Evolutionary conservation across 2,329 filamentous ascomycete genomes (phyloP).

Genomic region (Aspergillus bombycis): DNA sequence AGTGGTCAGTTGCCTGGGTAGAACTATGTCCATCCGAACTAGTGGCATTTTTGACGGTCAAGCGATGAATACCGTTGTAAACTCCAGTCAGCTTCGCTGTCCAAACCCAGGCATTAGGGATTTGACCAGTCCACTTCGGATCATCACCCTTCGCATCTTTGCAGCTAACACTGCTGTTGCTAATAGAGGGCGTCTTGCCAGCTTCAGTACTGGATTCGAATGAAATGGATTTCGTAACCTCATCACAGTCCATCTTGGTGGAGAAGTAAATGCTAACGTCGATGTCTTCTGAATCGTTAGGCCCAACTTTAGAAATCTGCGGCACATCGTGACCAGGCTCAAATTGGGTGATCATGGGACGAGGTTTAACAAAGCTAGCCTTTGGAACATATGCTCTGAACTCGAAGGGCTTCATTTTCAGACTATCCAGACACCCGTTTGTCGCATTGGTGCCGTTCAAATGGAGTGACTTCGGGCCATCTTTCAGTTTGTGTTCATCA

Average conservation of each 20-base stretch:
- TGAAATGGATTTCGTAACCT: constrained; percentile 53
- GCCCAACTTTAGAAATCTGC: constrained; percentile 51
- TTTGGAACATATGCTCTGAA: constrained; percentile 64
- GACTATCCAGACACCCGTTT: constrained; percentile 59
- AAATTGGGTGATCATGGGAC: constrained; percentile 63
- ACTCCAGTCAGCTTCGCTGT: constrained; percentile 58
- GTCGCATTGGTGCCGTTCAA: constrained; percentile 51
- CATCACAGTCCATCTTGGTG: constrained; percentile 63
- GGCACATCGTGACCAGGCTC: constrained; percentile 64
- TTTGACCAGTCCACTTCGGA: constrained; percentile 51
- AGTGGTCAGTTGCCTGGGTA: constrained; percentile 61
- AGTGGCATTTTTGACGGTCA: constrained; percentile 60
- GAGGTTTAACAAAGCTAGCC: constrained; percentile 53
- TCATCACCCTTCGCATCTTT: constrained; percentile 38
- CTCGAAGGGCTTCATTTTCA: constrained; percentile 59
- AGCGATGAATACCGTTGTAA: constrained; percentile 62
- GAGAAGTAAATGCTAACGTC: constrained; percentile 63
- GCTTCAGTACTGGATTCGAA: constrained; percentile 58
- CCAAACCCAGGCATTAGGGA: constrained; percentile 59
- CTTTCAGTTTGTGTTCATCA: constrained; percentile 57
- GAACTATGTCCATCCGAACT: constrained; percentile 44
- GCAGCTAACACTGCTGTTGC: constrained; percentile 52
- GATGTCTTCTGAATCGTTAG: constrained; percentile 48
- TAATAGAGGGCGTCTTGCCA: constrained; percentile 49
- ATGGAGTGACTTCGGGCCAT: constrained; percentile 50